Conservation (phyloP, 192 early-diverging fungal genomes). For the Backusella liffmaniae region DNA sequence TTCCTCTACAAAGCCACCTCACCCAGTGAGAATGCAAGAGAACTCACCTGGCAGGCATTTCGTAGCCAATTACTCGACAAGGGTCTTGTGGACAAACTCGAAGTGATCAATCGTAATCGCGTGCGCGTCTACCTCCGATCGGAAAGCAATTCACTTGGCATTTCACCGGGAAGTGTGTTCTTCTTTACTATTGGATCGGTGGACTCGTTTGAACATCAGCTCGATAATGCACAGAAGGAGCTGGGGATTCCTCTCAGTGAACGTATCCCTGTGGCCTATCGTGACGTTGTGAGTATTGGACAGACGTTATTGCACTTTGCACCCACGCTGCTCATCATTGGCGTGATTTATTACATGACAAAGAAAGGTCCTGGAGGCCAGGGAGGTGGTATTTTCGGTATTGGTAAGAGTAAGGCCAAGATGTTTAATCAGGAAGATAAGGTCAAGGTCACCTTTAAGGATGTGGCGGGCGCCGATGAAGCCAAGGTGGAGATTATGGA, state of each 20-base stretch:
- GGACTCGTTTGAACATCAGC: slow-evolving; percentile 89
- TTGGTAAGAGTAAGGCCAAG: slow-evolving; percentile 93
- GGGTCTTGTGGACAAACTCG: slow-evolving; percentile 87
- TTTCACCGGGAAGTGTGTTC: slow-evolving; percentile 30
- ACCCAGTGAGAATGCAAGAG: slow-evolving; percentile 41
- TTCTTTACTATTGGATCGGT: slow-evolving; percentile 94
- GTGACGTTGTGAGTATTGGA: slow-evolving; percentile 70
- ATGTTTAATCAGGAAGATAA: slow-evolving; percentile 97
- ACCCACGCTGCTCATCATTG: slow-evolving; percentile 88
- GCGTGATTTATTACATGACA: slow-evolving; percentile 84
- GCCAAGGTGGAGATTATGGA: slow-evolving; percentile 99
- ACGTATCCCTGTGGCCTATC: slow-evolving; percentile 92
- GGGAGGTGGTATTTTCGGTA: slow-evolving; percentile 81
- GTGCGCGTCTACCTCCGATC: slow-evolving; percentile 78
- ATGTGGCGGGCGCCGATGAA: slow-evolving; percentile 99
- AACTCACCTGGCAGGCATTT: slow-evolving; percentile 94
- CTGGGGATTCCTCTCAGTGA: slow-evolving; percentile 84
- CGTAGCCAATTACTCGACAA: slow-evolving; percentile 80
- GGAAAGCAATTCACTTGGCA: slow-evolving; percentile 44
- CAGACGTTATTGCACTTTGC: slow-evolving; percentile 86
- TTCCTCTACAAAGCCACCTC: slow-evolving; percentile 44
- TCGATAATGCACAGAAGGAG: slow-evolving; percentile 88
- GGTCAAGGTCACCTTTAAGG: slow-evolving; percentile 96
- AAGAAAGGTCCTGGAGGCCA: slow-evolving; percentile 60
- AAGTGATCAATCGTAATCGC: slow-evolving; percentile 81